Base-by-base conservation (phyloP, 2,329 filamentous ascomycete genomes). In the Aspergillus carbonarius region DNA sequence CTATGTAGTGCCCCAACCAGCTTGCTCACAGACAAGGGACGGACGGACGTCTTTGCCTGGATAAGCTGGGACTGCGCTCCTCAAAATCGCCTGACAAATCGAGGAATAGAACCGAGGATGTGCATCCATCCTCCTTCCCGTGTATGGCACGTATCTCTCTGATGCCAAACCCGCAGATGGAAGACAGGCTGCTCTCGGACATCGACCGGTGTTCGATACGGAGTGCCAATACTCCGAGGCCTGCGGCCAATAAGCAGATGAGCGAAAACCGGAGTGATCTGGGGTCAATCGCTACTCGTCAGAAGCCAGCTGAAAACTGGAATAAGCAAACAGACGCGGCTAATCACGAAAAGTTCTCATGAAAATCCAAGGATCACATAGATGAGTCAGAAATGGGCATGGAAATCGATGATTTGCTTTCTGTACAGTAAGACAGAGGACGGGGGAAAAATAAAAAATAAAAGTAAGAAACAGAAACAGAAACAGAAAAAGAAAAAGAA, bases 211-310 rank as follows among this genome's bases (percentile, higher is more conserved):
- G 30, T 15, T 46, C 35, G 50, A 49, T 23, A 35, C 60, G 57
- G 58, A 58, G 48, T 51, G 42, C 51, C 48, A 55, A 40, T 53
- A 61, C 59, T 59, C 59, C 59, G 53, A 42, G 42, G 32, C 52
- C 32, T 49, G 32, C 34, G 18, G 46, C 47, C 48, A 56, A 37
- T 40, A 30, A 35, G 46, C 50, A 25, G 37, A 35, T 40, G 30
- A 23, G 37, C 40, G 52, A 57, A 50, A 47, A 27, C 53, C 30
- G 35, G 25, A 35, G 18, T 10, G 15, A 27, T 50, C 23, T 40
- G 9, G 30, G 32, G 27, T 49, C 54, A 32, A 48, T 55, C 30
- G 35, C 44, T 27, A 50, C 46, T 55, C 54, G 34, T 34, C 46
- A 23, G 39, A 49, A 49, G 32, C 48, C 57, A 42, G 48, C 52